Evolutionary conservation across 371 early-diverging fungal species (phyloP), one percentile per base, ranked within the genome.

Genomic region (Circinella umbellata): DNA sequence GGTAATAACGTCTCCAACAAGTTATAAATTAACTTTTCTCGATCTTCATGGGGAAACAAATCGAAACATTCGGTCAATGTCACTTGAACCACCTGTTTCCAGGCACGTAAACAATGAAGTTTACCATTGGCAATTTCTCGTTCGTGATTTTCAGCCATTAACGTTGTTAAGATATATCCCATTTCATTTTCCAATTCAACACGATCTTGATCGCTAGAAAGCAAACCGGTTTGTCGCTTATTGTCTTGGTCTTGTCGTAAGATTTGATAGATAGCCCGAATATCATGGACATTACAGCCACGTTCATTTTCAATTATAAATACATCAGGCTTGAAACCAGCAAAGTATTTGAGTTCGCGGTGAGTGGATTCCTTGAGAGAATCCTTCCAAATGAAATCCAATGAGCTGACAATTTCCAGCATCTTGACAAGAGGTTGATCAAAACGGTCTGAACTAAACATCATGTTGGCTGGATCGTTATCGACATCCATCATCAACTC

Each of bases 401-500:
- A 70, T 10, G 88, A 86, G 61, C 82, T 84, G 66, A 86, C 64
- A 14, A 89, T 71, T 61, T 87, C 89, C n/a, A 86, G 71, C 69
- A 86, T 84, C 68, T 85, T 89, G 67, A 80, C 79, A 13, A 82
- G 73, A 34, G 86, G 88, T 42, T 86, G 87, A 14, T 84, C 64
- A 59, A 77, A 76, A 60, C 95, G 93, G 2, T 93, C 92, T 3
- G 92, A 92, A 0, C 95, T 92, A 75, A 96, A 96, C 48, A 96
- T 88, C 17, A 51, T 42, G 80, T 94, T 91, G 74, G 92, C 90
- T n/a, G 77, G 81, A 2, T 84, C 88, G 37, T 77, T 75, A 17
- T 71, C 76, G 54, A 69, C 53, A 47, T 76, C 69, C 66, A 75
- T 77, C 63, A 69, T 65, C 11, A 42, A 42, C 11, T 42, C 42